phyloP scores from a whole-genome alignment of 2,329 filamentous ascomycete genomes.

The Colletotrichum tofieldiae region DNA sequence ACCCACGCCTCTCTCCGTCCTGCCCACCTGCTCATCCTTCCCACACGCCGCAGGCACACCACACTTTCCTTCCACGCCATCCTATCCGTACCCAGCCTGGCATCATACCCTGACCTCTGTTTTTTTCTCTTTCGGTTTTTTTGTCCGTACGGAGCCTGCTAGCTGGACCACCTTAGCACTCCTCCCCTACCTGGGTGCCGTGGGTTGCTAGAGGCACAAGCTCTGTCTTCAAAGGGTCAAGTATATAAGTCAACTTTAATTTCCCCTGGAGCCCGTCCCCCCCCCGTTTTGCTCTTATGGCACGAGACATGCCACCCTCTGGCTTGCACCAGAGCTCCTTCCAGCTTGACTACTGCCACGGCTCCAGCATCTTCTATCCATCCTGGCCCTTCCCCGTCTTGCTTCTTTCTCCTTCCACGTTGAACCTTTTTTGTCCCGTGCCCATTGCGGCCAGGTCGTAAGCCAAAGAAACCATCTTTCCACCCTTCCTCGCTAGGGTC shows the following conservation, averaged over 20 bases:
- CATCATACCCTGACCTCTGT: conserved; percentile 37
- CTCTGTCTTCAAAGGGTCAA: conserved; percentile 47
- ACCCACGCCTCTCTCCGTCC: conserved; percentile 12
- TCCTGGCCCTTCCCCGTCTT: conserved; percentile 18
- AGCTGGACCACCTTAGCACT: conserved; percentile 30
- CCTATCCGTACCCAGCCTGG: conserved; percentile 17
- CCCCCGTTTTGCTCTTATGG: conserved; percentile 56
- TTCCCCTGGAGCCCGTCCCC: conserved; percentile 48
- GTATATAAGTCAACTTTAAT: conserved; percentile 59
- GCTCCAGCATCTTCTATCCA: conserved; percentile 39
- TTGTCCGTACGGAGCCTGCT: conserved; percentile 19
- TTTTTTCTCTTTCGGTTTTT: neutral
- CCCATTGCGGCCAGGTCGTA: conserved; percentile 22
- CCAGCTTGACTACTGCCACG: conserved; percentile 39
- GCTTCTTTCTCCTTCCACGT: conserved; percentile 27
- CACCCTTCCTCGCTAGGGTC: conserved; percentile 23
- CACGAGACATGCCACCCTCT: conserved; percentile 59
- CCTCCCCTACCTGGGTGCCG: conserved; percentile 23
- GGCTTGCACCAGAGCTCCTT: conserved; percentile 56
- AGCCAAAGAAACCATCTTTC: conserved; percentile 11
- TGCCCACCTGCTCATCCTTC: conserved; percentile 18
- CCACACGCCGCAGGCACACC: conserved; percentile 28
- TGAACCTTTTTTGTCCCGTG: conserved; percentile 18
- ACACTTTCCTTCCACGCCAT: conserved; percentile 11
- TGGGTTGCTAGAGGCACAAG: conserved; percentile 42